Conservation (phyloP, 495 filamentous ascomycete genomes). For the Polyplosphaeria fusca region DNA sequence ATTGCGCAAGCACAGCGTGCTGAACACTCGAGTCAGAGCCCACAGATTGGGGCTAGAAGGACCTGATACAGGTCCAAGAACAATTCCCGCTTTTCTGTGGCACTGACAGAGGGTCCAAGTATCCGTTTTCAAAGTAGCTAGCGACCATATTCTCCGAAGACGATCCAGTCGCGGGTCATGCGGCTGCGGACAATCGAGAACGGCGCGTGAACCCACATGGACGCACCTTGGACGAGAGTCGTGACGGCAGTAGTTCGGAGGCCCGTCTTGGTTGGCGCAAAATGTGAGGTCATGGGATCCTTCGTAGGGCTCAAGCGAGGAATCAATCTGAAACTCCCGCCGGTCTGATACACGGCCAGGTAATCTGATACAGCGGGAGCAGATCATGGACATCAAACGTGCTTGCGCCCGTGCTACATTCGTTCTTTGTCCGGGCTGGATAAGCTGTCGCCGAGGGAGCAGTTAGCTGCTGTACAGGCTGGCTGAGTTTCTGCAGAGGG, state of each 20-base stretch:
- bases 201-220: neutral
- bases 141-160: neutral
- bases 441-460: neutral
- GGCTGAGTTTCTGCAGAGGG: neutral
- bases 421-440: conserved; percentile 12
- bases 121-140: neutral
- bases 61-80: conserved; percentile 7
- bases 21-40: neutral
- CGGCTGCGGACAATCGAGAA: neutral
- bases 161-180: neutral
- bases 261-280: neutral
- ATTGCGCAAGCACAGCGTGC: too few species aligned
- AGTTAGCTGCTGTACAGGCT: neutral
- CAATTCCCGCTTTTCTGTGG: neutral
- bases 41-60: neutral
- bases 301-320: conserved; percentile 20
- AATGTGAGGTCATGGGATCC: conserved; percentile 10
- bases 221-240: neutral
- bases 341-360: conserved; percentile 24
- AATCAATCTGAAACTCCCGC: conserved; percentile 30
- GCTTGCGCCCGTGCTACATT: conserved; percentile 4
- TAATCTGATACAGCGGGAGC: conserved; percentile 34
- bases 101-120: neutral
- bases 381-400: conserved; percentile 33
- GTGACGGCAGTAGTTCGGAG: conserved; percentile 1